Evolutionary conservation across 306 rosid genomes (phyloP).

Genomic region (Vicia faba): DNA sequence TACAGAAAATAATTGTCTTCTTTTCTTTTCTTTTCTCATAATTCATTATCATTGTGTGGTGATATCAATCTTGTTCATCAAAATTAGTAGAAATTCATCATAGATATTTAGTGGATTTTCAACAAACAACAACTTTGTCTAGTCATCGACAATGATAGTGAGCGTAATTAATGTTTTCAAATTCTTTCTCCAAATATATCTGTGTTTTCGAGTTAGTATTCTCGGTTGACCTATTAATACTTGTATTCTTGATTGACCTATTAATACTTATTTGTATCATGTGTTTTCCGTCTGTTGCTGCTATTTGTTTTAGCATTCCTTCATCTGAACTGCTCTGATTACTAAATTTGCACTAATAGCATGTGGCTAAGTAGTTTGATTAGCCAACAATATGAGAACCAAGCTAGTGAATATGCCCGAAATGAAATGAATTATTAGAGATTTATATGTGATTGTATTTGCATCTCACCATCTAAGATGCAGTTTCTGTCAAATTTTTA

Average conservation of each 20-base stretch:
- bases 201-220: too few species aligned
- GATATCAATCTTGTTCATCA: too few species aligned
- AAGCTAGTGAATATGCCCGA: conserved; percentile 3
- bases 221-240: too few species aligned
- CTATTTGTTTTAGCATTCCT: conserved; percentile 8
- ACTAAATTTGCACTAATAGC: conserved; percentile 1
- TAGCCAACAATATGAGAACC: conserved; percentile 13
- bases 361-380: conserved; percentile 17
- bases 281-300: conserved; percentile 7
- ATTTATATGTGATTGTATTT: background rate
- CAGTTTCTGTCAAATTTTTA: conserved; percentile 1
- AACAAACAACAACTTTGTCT: background rate
- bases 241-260: too few species aligned
- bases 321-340: conserved; percentile 1
- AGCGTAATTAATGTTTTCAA: conserved; percentile 19
- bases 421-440: conserved; percentile 10
- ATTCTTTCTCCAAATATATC: too few species aligned
- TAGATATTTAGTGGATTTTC: too few species aligned
- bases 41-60: too few species aligned
- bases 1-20: too few species aligned
- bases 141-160: background rate
- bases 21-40: too few species aligned
- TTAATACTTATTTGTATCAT: background rate
- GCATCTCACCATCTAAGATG: background rate
- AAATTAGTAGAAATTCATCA: too few species aligned